Evolutionary conservation across 2,329 filamentous ascomycete species (phyloP), one percentile per base, ranked within the genome.

Genomic region (Nothomitra cinnamomea): DNA sequence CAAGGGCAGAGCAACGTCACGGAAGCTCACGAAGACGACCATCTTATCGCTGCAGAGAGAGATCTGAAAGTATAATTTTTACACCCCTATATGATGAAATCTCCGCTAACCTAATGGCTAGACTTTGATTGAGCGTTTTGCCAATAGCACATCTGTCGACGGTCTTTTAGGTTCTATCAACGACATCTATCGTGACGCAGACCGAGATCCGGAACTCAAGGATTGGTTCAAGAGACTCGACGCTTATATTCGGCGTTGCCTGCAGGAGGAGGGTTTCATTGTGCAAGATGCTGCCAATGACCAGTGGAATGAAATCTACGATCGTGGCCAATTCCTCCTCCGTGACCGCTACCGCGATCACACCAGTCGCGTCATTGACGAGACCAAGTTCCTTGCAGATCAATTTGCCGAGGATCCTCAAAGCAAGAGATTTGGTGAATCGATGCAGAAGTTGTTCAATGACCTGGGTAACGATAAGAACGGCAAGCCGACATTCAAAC

Each of bases 61-160:
- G 83, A 95, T 64, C 75, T 94, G 55, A 87, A 82, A 73, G 79
- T 83, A 69, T 61, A 69, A 68, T 7, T n/a, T 7, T 15, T 17
- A 17, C 15, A 6, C 6, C 51, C 13, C n/a, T 7, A 8, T 22
- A 2, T 41, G 53, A 25, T 5, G 24, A 52, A 8, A 36, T 48
- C 68, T 6, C n/a, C 17, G 41, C 52, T 53, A 47, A 53, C 52
- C 13, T n/a, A 43, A 42, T 17, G 13, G 70, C 19, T 74, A 86
- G 79, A 87, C 80, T 7, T 74, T 98, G 19, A 82, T 98, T 60
- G 92, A 96, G 73, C 85, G 92, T 49, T 96, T 95, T 61, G 92
- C 92, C 64, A 96, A 98, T 67, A 83, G 83, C 63, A 96, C 92
- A 7, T 95, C 89, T 0, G 80, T 82, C 35, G 83, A 94, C 58